phyloP scores from a whole-genome alignment of 129 eudicot genomes.

The Pseudognaphalium luteoalbum region DNA sequence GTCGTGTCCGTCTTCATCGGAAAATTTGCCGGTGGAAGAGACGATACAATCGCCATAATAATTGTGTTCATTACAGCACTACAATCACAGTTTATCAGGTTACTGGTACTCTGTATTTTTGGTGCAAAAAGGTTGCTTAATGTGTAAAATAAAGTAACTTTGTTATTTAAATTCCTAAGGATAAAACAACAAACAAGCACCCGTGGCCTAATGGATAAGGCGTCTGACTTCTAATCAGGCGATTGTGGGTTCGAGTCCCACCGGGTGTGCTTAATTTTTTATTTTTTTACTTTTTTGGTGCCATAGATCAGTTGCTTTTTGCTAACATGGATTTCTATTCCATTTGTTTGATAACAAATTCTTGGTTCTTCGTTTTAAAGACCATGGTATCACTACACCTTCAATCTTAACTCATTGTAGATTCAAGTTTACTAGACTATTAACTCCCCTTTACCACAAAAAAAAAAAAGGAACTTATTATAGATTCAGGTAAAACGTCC shows the following conservation, averaged over 20 bases:
- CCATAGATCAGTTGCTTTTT: background rate
- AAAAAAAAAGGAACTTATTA: too few relatives aligned
- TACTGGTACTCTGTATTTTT: background rate
- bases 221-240: constrained; percentile 75
- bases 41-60: constrained; percentile 19
- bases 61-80: constrained; percentile 15
- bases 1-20: constrained; percentile 27
- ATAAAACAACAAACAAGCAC: constrained; percentile 20
- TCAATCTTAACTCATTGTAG: too few relatives aligned
- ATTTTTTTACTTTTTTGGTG: background rate
- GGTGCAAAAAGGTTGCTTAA: background rate
- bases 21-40: constrained; percentile 22
- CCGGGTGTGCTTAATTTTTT: constrained; percentile 66
- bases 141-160: background rate
- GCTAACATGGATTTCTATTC: background rate
- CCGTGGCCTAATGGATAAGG: constrained; percentile 73
- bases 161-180: background rate
- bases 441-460: too few relatives aligned
- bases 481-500: too few relatives aligned
- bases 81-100: constrained; percentile 24
- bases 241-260: constrained; percentile 98
- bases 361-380: background rate
- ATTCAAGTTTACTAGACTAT: too few relatives aligned
- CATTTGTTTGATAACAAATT: background rate
- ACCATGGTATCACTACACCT: background rate